A percentile compares a stretch with the other conserved stretches of the same genome.
phyloP scores from a whole-genome alignment of 2,329 filamentous ascomycete genomes.

The Elsinoe batatas region DNA sequence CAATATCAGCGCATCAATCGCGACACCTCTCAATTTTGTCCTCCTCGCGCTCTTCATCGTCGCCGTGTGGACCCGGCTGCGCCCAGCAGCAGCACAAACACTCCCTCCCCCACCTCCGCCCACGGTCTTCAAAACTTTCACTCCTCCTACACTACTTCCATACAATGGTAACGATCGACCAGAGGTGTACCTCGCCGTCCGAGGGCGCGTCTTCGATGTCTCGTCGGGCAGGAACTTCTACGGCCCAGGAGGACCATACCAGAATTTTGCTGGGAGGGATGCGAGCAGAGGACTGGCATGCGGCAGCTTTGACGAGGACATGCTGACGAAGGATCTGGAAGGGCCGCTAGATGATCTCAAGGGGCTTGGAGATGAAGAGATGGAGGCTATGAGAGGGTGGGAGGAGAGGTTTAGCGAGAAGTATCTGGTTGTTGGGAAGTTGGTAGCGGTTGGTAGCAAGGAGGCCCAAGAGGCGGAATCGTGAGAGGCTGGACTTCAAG shows the following conservation, averaged over 20 bases:
- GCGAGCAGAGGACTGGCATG: slow-evolving; percentile 78
- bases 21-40: slow-evolving; percentile 52
- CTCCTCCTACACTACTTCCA: slow-evolving; percentile 68
- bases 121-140: slow-evolving; percentile 80
- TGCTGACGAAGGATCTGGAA: slow-evolving; percentile 85
- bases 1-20: slow-evolving; percentile 40
- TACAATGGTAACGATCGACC: slow-evolving; percentile 66
- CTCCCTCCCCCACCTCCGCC: slow-evolving; percentile 53
- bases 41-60: slow-evolving; percentile 49
- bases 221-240: slow-evolving; percentile 84
- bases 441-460: slow-evolving; percentile 57
- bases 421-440: slow-evolving; percentile 84
- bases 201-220: slow-evolving; percentile 86
- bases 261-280: slow-evolving; percentile 91
- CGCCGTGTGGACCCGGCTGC: slow-evolving; percentile 49
- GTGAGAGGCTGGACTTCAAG: neutral
- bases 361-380: slow-evolving; percentile 62
- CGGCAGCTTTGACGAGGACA: slow-evolving; percentile 88
- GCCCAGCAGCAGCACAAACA: slow-evolving; percentile 30
- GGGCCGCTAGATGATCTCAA: slow-evolving; percentile 69
- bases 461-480: slow-evolving; percentile 35
- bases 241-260: slow-evolving; percentile 87
- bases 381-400: slow-evolving; percentile 80
- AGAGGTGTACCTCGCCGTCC: slow-evolving; percentile 84
- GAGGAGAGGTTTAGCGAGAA: slow-evolving; percentile 89